Evolutionary conservation across 2,329 filamentous ascomycete genomes (phyloP).

Genomic region (Ophiostoma triangulosporum): DNA sequence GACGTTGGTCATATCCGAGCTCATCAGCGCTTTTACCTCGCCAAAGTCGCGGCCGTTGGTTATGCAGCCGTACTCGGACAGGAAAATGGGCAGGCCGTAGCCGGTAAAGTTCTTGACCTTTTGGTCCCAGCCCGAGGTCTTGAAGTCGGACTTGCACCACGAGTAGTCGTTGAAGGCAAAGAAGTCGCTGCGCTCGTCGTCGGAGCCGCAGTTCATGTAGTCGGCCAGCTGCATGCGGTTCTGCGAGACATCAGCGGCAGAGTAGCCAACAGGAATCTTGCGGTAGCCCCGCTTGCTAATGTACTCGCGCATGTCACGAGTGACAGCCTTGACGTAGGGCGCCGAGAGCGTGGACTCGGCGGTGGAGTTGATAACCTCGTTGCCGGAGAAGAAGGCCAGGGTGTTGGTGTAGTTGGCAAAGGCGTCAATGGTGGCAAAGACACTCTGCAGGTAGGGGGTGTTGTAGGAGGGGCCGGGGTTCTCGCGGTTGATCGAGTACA

Average conservation of each 20-base stretch:
- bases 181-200: conserved; percentile 76
- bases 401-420: conserved; percentile 79
- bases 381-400: conserved; percentile 72
- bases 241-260: conserved; percentile 64
- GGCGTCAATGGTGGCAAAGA: conserved; percentile 79
- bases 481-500: conserved; percentile 74
- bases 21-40: conserved; percentile 71
- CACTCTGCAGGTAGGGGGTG: conserved; percentile 63
- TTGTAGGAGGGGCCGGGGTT: conserved; percentile 72
- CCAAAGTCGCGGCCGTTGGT: conserved; percentile 69
- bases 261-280: conserved; percentile 61
- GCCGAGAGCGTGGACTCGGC: conserved; percentile 49
- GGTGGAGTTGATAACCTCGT: conserved; percentile 63
- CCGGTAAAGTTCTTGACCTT: conserved; percentile 81
- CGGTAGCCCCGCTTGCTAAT: conserved; percentile 49
- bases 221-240: conserved; percentile 78
- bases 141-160: conserved; percentile 64
- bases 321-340: conserved; percentile 66
- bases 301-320: conserved; percentile 63
- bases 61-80: conserved; percentile 89
- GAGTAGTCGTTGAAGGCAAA: conserved; percentile 87
- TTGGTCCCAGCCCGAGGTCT: conserved; percentile 63
- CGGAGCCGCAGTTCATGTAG: conserved; percentile 88
- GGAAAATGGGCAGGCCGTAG: conserved; percentile 82
- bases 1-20: conserved; percentile 65